These are phyloP conservation scores for Neocatenulostroma microsporum DNA, from an alignment of 2,329 filamentous ascomycete species.

Conservation along the genomic window DNA sequence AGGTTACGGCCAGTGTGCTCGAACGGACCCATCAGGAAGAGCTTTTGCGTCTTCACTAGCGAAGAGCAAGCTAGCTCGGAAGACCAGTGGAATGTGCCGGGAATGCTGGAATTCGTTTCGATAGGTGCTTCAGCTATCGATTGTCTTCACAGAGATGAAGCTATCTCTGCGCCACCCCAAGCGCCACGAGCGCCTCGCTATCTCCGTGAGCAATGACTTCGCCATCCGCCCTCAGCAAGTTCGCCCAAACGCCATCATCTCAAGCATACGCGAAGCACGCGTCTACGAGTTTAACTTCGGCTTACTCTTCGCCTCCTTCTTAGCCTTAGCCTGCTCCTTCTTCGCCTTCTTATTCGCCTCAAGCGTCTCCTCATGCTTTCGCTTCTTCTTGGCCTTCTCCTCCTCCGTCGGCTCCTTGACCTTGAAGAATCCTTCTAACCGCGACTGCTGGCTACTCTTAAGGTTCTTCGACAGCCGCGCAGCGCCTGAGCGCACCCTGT, in stretches of 20 bases:
- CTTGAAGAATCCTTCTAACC: slow-evolving; percentile 96
- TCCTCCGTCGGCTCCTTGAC: slow-evolving; percentile 78
- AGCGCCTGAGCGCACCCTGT: slow-evolving; percentile 74
- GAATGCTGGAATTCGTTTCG: too few relatives aligned
- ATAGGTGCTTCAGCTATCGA: too few relatives aligned
- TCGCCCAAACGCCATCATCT: too few relatives aligned
- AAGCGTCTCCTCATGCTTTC: slow-evolving; percentile 86
- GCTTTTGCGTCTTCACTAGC: too few relatives aligned
- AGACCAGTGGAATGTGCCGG: too few relatives aligned
- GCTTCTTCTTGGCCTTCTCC: slow-evolving; percentile 76
- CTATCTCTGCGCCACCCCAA: not conserved
- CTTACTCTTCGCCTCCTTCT: slow-evolving; percentile 83
- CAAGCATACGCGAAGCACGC: too few relatives aligned
- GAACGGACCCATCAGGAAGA: too few relatives aligned
- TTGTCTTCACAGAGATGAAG: not conserved
- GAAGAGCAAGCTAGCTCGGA: too few relatives aligned
- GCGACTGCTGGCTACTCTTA: slow-evolving; percentile 82
- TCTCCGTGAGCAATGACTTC: not conserved
- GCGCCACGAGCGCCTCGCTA: not conserved
- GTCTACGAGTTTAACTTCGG: slow-evolving; percentile 43
- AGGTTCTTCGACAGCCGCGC: slow-evolving; percentile 78
- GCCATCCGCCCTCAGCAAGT: not conserved
- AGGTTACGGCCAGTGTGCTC: too few relatives aligned
- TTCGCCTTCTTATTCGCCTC: slow-evolving; percentile 92
- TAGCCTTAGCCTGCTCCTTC: slow-evolving; percentile 91